Evolutionary conservation across 1,284 basidiomycete genomes (phyloP), one percentile per base, ranked within the genome.

Genomic region (Ganoderma meredithae): DNA sequence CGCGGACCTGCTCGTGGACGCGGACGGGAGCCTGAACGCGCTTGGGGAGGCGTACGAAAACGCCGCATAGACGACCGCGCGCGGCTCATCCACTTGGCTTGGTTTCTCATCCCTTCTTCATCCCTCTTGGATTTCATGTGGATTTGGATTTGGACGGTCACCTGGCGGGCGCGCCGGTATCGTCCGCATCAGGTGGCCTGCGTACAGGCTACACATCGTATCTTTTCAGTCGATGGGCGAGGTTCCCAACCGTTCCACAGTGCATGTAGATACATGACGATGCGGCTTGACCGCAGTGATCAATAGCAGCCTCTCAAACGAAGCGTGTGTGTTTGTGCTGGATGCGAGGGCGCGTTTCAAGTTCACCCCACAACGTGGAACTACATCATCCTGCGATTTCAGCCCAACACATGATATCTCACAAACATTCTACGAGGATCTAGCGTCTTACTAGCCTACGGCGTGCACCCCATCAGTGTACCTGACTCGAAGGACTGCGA

Each of bases 1-100:
- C 40, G 66, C 67, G 49, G 71, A 72, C 70, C 74, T 72, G 69
- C 76, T 79, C 55, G 76, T 77, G 71, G 73, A 74, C 67, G 64
- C 56, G 39, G 73, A 74, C 63, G 68, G 63, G 44, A 72, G 69
- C 69, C 55, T 73, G 41, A 70, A 66, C 22, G 40, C 65, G 19
- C 65, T 73, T 19, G 72, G 69, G 10, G 36, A 66, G 47, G 68
- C 71, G 44, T 72, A 72, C 65, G 71, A 64, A 39, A 63, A 69
- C 17, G 64, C 65, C 15, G 52, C 44, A 49, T 62, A 56, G 43
- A 13, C 27, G 40, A n/a, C 19, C n/a, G 33, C 22, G 49, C 27
- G 33, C 43, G 47, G 27, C 27, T 3, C 27, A 31, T 31, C 27
- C 10, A 8, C n/a, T 1, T 49, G 22, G 33, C 60, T 36, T 64